These are phyloP conservation scores for Fusarium oxysporum DNA, from an alignment of 2,329 filamentous ascomycete species.

Conservation along the genomic window DNA sequence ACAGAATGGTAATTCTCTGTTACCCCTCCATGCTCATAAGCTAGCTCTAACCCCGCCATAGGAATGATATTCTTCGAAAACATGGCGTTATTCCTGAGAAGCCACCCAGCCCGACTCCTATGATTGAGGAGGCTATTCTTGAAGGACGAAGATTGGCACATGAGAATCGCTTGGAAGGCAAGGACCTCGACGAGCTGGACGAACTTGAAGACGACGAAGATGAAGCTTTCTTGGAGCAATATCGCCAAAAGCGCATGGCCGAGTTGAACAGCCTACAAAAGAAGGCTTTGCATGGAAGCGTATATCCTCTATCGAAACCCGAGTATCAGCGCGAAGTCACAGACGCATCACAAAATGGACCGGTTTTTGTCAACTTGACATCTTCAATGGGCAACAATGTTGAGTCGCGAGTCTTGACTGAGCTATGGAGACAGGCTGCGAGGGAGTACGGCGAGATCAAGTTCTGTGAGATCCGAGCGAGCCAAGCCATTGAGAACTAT, in stretches of 20 bases:
- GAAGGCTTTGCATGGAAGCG: constrained; percentile 85
- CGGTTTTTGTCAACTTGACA: constrained; percentile 83
- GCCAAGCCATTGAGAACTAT: constrained; percentile 96
- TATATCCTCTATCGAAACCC: constrained; percentile 94
- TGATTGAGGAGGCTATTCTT: constrained; percentile 93
- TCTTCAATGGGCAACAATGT: constrained; percentile 82
- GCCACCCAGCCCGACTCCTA: constrained; percentile 91
- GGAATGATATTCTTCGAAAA: constrained; percentile 98
- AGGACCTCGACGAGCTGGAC: constrained; percentile 92
- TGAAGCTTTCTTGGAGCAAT: constrained; percentile 88
- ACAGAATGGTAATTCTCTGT: constrained; percentile 84
- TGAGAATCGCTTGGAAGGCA: constrained; percentile 92
- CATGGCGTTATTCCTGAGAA: constrained; percentile 98
- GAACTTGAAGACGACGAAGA: constrained; percentile 97
- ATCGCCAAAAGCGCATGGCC: constrained; percentile 86
- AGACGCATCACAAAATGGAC: constrained; percentile 79
- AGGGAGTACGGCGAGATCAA: constrained; percentile 92
- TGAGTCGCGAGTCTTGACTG: constrained; percentile 84
- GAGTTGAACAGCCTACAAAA: constrained; percentile 82
- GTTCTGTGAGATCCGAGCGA: constrained; percentile 94
- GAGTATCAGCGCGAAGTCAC: constrained; percentile 94
- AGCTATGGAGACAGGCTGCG: constrained; percentile 88
- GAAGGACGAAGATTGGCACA: constrained; percentile 87
- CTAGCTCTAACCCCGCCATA: constrained; percentile 55
- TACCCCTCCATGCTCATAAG: constrained; percentile 39